phyloP scores from a whole-genome alignment of 148 eudicot species.

The Silene uniflora region DNA sequence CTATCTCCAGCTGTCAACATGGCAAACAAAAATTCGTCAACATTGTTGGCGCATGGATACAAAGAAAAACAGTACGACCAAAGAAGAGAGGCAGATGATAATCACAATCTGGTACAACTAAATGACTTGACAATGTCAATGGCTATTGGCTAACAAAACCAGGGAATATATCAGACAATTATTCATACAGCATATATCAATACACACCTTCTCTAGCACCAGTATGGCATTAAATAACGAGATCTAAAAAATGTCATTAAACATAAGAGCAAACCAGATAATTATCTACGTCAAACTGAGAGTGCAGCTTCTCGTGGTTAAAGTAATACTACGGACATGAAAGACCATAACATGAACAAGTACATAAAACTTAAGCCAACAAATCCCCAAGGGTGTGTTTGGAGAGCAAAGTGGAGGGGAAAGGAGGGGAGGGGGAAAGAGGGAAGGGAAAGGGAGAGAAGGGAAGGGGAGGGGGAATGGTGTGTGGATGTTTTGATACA shows the following conservation, averaged over 20 bases:
- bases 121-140: no score
- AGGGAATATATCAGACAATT: neutral
- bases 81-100: neutral
- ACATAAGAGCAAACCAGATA: conserved; percentile 1
- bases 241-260: neutral
- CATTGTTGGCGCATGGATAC: neutral
- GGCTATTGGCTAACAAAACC: no score
- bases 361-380: neutral
- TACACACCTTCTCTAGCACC: neutral
- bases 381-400: no score
- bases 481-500: no score
- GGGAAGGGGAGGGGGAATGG: no score
- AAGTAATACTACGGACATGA: neutral
- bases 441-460: no score
- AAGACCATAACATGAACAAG: conserved; percentile 1
- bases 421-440: no score
- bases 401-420: no score
- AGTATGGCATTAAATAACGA: neutral
- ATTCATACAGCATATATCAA: neutral
- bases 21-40: neutral
- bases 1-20: neutral
- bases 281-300: neutral
- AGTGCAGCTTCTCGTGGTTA: neutral
- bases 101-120: neutral
- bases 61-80: neutral